Evolutionary conservation across 495 filamentous ascomycete genomes (phyloP), one percentile per base, ranked within the genome.

Genomic region (Neurospora tetrasperma): DNA sequence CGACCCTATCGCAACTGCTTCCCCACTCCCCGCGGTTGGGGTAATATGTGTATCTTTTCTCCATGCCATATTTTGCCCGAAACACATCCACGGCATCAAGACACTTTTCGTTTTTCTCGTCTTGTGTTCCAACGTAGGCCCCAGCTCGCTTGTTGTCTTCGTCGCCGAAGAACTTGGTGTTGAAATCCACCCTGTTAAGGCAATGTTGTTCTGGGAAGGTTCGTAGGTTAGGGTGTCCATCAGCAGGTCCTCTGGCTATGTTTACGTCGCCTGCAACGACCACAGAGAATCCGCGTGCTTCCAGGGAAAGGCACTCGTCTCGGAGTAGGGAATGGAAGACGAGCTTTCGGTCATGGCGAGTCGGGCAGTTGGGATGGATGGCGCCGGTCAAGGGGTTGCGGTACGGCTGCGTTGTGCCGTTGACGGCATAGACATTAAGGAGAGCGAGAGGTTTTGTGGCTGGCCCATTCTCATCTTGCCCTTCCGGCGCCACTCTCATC

Each of bases 351-450:
- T 85, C 83, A 75, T 88, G 86, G 2, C 87, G 75, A 0, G 83
- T 84, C 0, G 85, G 84, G 39, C 72, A 35, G 20, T 7, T 62
- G 11, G 54, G 54, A 62, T 62, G 23, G 1, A 82, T 75, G n/a
- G 71, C 71, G 11, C 87, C 87, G 1, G 80, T 84, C 0, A 39
- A 5, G 0, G 84, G 80, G 20, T 76, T 74, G 11, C 80, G 79
- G 76, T 87, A 87, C 8, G 83, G 79, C 54, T 81, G 79, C 1
- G 79, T 73, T 3, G 87, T 88, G 20, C 87, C 87, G 74, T 88
- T 88, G 42, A 85, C 81, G 46, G 84, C 85, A 76, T 88, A 88
- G 71, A 87, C 76, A 72, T 87, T 86, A 48, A 85, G 75, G 12
- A 89, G 72, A 0, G 82, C 79, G 0, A 85, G 59, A 1, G 80